Evolutionary conservation across 306 rosid genomes (phyloP), one percentile per base, ranked within the genome.

Genomic region (Trifolium repens): DNA sequence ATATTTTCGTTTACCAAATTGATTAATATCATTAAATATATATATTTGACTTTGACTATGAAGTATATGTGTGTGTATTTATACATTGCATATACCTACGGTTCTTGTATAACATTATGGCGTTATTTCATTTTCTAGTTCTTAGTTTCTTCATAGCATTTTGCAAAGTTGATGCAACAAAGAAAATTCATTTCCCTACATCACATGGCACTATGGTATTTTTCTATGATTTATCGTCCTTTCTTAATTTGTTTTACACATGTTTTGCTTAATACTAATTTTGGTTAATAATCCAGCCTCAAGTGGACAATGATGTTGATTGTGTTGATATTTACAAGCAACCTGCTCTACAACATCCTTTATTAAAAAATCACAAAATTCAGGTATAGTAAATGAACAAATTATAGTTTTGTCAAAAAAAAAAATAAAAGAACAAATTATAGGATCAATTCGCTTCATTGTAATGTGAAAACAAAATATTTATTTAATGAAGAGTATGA

Each of bases 271-370:
- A 1, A 22, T 71, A 7, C 1, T 5, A 3, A 16, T 54, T 14
- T 12, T 30, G 39, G 39, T 35, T 11, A 34, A 0, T 39, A 11
- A 54, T 37, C 0, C 53, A 71, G 76, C 15, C 0, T 54, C 9
- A 14, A 1, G 5, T 7, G 14, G 13, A 71, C 5, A 11, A 55
- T 39, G 19, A 71, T 24, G 53, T 71, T 54, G 34, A 54, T 5
- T 71, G 75, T 3, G 32, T 53, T 34, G 65, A 71, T 71, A 71
- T 54, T 14, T 7, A 55, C 66, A 71, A 71, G 1, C 76, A 71
- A 37, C 53, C 49, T 9, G 49, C 75, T 50, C 8, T 70, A 9
- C 12, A 52, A 32, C 63, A 52, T 11, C 75, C 63, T 40, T 19
- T 35, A 6, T 8, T 71, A 7, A 71, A 55, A 54, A 55, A 71